These are phyloP conservation scores for Citrus trifoliata DNA, from an alignment of 345 rosid genomes.

Conservation along the genomic window DNA sequence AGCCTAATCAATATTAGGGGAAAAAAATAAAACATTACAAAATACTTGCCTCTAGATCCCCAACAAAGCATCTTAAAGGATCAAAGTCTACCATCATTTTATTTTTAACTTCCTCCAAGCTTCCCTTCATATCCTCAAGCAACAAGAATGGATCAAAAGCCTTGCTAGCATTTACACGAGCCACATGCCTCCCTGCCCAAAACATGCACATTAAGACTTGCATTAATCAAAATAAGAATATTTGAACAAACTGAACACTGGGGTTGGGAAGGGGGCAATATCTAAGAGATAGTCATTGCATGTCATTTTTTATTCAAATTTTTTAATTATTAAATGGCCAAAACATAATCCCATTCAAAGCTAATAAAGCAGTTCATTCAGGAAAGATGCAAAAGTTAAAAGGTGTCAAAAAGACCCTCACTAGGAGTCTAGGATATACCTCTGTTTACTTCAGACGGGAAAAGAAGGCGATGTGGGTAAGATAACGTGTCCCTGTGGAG, in stretches of 20 bases:
- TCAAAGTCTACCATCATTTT: constrained; percentile 70
- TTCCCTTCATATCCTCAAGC: constrained; percentile 55
- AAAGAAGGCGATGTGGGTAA: constrained; percentile 64
- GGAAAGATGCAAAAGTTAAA: background rate
- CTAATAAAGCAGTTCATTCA: background rate
- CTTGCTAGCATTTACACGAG: constrained; percentile 61
- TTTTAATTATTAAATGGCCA: no score
- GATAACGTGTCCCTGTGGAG: constrained; percentile 76
- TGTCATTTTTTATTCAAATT: background rate
- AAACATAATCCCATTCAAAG: no score
- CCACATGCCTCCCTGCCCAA: constrained; percentile 64
- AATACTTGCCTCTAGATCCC: constrained; percentile 63
- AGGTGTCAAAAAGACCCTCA: background rate
- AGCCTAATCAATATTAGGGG: background rate
- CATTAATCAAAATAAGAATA: background rate
- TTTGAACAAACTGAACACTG: background rate
- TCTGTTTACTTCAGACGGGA: constrained; percentile 64
- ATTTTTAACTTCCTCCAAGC: constrained; percentile 47
- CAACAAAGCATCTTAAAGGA: constrained; percentile 63
- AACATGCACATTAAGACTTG: background rate
- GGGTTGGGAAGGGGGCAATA: background rate
- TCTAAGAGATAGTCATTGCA: background rate
- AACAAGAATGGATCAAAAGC: constrained; percentile 54
- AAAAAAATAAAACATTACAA: background rate
- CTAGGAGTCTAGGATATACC: constrained; percentile 32